Evolutionary conservation across 805 yeast species (phyloP).

Genomic region (Komagataella kurtzmanii): DNA sequence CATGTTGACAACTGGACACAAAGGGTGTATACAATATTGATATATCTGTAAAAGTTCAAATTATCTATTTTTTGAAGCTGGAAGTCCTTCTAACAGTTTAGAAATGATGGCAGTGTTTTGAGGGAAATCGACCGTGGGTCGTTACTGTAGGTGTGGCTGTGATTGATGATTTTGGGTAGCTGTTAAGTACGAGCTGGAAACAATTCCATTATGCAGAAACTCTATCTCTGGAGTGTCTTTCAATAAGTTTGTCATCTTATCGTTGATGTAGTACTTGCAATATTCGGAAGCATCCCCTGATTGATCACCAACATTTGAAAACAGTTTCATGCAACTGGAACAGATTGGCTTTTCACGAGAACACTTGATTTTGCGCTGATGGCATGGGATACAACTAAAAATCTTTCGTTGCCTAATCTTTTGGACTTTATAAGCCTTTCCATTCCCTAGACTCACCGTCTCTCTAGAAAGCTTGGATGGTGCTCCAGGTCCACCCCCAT

Average conservation of each 20-base stretch:
- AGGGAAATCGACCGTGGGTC: background rate
- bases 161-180: background rate
- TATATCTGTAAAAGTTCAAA: constrained; percentile 33
- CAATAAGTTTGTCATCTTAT: constrained; percentile 29
- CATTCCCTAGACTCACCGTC: background rate
- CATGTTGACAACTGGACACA: constrained; percentile 40
- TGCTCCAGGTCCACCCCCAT: background rate
- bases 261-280: constrained; percentile 47
- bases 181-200: background rate
- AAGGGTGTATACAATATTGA: constrained; percentile 35
- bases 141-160: background rate
- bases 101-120: background rate
- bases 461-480: background rate
- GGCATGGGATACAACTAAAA: constrained; percentile 47
- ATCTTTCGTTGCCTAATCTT: constrained; percentile 47
- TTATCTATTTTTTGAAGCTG: constrained; percentile 37
- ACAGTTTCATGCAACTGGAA: constrained; percentile 30
- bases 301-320: constrained; percentile 5
- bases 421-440: constrained; percentile 43
- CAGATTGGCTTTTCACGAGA: constrained; percentile 49
- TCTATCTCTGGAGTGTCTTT: constrained; percentile 6
- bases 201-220: background rate
- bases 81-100: background rate
- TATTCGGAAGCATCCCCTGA: constrained; percentile 6
- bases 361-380: constrained; percentile 55